phyloP scores from a whole-genome alignment of 1,139 yeast genomes.

The Yamadazyma sp. region DNA sequence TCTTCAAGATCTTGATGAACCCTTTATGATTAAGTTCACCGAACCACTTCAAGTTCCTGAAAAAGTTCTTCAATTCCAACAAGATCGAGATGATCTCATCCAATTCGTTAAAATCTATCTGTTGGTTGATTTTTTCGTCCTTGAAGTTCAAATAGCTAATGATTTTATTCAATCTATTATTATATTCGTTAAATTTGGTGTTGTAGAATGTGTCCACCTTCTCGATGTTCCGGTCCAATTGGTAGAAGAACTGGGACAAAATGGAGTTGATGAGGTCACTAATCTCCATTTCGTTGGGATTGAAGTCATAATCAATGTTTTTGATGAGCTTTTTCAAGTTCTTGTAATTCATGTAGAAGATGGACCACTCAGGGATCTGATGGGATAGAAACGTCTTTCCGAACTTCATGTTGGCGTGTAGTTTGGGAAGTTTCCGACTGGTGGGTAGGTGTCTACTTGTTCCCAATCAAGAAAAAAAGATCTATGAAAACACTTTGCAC shows the following conservation, averaged over 20 bases:
- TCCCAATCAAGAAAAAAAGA: too few species aligned
- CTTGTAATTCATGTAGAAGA: slow-evolving; percentile 82
- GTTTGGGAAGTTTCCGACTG: too few species aligned
- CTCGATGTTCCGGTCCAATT: slow-evolving; percentile 80
- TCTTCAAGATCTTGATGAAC: slow-evolving; percentile 83
- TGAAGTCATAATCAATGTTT: slow-evolving; percentile 37
- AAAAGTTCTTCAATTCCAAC: slow-evolving; percentile 73
- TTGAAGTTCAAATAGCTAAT: slow-evolving; percentile 32
- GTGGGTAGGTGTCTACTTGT: too few species aligned
- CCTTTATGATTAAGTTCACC: slow-evolving; percentile 93
- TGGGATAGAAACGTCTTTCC: slow-evolving; percentile 79
- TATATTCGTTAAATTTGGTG: slow-evolving; percentile 70
- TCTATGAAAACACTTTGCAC: too few species aligned
- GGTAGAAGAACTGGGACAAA: slow-evolving; percentile 70
- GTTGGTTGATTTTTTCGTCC: slow-evolving; percentile 25
- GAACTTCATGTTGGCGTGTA: slow-evolving; percentile 60
- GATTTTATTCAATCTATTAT: slow-evolving; percentile 61
- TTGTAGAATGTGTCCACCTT: slow-evolving; percentile 79
- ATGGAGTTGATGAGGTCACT: slow-evolving; percentile 29
- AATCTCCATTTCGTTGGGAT: slow-evolving; percentile 28
- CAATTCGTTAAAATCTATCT: slow-evolving; percentile 49
- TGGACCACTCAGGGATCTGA: slow-evolving; percentile 92
- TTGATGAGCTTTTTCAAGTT: slow-evolving; percentile 79
- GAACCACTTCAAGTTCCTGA: slow-evolving; percentile 87
- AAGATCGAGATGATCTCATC: slow-evolving; percentile 78